A percentile compares a stretch with the other conserved stretches of the same genome.
Conservation (phyloP, 2,329 filamentous ascomycete genomes). For the Beauveria pseudobassiana region DNA sequence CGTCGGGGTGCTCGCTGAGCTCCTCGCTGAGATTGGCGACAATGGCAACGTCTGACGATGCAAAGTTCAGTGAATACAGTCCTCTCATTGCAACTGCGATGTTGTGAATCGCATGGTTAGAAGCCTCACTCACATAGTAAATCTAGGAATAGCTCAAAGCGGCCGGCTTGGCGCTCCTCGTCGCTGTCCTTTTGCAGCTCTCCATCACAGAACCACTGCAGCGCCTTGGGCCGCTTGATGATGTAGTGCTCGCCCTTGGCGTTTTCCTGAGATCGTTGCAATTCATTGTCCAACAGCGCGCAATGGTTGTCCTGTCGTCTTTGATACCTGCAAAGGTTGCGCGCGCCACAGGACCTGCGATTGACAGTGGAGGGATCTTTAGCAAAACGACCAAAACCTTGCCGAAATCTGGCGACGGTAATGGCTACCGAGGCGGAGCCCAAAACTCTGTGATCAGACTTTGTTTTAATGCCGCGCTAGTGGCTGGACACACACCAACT, state of each 20-base stretch:
- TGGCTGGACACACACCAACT: background rate
- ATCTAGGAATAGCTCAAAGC: constrained; percentile 44
- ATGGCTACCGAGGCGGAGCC: background rate
- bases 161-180: constrained; percentile 35
- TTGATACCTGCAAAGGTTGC: background rate
- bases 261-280: constrained; percentile 29
- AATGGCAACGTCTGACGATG: constrained; percentile 33
- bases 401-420: background rate
- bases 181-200: constrained; percentile 33
- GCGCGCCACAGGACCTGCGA: background rate
- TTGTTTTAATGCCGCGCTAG: background rate
- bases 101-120: too few species aligned
- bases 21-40: constrained; percentile 43
- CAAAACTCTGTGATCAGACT: background rate
- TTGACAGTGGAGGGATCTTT: too few species aligned
- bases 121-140: constrained; percentile 29
- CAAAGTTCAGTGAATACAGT: background rate
- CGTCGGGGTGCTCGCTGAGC: constrained; percentile 37
- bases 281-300: constrained; percentile 21
- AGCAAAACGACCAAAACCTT: too few species aligned
- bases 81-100: too few species aligned
- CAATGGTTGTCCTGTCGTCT: background rate
- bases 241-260: constrained; percentile 25
- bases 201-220: constrained; percentile 39
- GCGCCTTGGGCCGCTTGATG: constrained; percentile 29